Percentiles rank a stretch among this genome's conserved stretches.
These are phyloP conservation scores for Pulveroboletus sp. DNA, from an alignment of 768 basidiomycete genomes.

Conservation along the genomic window DNA sequence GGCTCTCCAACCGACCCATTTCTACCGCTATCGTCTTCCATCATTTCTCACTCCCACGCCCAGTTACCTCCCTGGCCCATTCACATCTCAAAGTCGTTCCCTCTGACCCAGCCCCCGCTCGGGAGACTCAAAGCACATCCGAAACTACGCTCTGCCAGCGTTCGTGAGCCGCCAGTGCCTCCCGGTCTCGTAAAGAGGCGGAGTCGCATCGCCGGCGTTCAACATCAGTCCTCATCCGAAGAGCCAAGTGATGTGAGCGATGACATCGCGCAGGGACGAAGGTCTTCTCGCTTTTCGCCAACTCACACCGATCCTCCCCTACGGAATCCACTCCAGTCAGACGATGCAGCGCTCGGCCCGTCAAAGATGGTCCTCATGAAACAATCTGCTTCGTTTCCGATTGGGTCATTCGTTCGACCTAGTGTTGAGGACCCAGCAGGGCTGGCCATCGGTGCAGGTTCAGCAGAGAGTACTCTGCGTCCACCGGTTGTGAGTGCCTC, in stretches of 20 bases:
- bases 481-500: slow-evolving; percentile 25
- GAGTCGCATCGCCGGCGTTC: slow-evolving; percentile 19
- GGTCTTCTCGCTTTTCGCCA: slow-evolving; percentile 3
- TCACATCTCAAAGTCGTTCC: slow-evolving; percentile 29
- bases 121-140: slow-evolving; percentile 26
- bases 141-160: slow-evolving; percentile 24
- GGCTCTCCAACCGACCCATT: slow-evolving; percentile 27
- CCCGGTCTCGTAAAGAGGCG: slow-evolving; percentile 29
- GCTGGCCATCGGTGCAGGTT: not conserved
- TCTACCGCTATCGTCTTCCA: slow-evolving; percentile 19
- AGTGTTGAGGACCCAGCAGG: not conserved
- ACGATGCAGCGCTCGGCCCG: not conserved
- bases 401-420: slow-evolving; percentile 5
- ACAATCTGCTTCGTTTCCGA: slow-evolving; percentile 9
- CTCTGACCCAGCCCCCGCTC: slow-evolving; percentile 27
- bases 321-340: not conserved
- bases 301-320: not conserved
- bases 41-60: slow-evolving; percentile 21
- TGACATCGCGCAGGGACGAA: slow-evolving; percentile 7
- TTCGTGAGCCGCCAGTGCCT: slow-evolving; percentile 30
- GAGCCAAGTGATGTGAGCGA: slow-evolving; percentile 27
- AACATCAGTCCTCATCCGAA: slow-evolving; percentile 25
- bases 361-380: slow-evolving; percentile 5
- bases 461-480: slow-evolving; percentile 12
- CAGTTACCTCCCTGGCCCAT: slow-evolving; percentile 25